Evolutionary conservation across 2,329 filamentous ascomycete species (phyloP), one percentile per base, ranked within the genome.

Genomic region (Scolecobasidium constrictum): DNA sequence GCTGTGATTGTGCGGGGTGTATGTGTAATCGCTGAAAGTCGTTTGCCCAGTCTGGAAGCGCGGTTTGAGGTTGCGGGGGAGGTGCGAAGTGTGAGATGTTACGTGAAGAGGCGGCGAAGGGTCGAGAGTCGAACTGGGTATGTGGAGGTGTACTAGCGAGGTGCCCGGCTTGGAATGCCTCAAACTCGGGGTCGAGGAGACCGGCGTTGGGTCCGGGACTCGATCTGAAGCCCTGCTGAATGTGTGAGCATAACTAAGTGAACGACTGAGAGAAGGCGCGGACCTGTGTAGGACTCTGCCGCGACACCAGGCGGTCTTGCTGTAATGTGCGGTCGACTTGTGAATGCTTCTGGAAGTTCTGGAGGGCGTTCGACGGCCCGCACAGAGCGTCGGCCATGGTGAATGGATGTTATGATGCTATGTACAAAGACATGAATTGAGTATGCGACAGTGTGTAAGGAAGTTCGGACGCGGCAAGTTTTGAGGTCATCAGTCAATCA

Each of bases 301-400:
- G 70, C 7, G 69, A 64, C 26, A 69, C 61, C 37, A 83, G 54
- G 40, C 81, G 78, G 60, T 87, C 83, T 59, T 86, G 83, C 56
- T 87, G 82, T 38, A 83, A 67, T 7, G 78, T 78, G 43, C 80
- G 71, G 56, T 87, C 81, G 48, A 75, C 71, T 38, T 79, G 71
- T 9, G 75, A 66, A 59, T 86, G 82, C 53, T 81, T 78, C 53
- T 81, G 74, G 56, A 87, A 77, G 54, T 74, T 80, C 60, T 86
- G 83, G 41, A 85, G 73, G 48, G 81, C 73, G 61, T 83, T 86
- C 11, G 83, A 83, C 15, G 83, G 81, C 46, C 83, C 82, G 58
- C 83, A 88, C 44, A 84, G 66, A 51, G 73, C 70, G 54, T 83
- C 78, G 41, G 75, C 68, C 79, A 83, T 83, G 52, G 50, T 65